Evolutionary conservation across 1,284 basidiomycete genomes (phyloP).

Genomic region (Xerocomus nothofagi): DNA sequence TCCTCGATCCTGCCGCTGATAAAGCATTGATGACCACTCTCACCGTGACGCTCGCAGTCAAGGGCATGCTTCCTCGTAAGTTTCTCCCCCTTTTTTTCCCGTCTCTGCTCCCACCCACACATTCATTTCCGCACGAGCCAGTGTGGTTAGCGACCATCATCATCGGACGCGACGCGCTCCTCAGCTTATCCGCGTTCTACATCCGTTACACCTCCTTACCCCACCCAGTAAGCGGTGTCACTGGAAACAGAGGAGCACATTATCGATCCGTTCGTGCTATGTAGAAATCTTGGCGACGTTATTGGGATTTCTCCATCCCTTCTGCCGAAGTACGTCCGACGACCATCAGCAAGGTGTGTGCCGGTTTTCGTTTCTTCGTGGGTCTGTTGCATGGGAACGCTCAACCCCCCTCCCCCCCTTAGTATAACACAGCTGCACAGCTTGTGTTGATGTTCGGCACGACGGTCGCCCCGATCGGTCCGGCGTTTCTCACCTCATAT

Average conservation of each 20-base stretch:
- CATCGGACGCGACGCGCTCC: slow-evolving; percentile 84
- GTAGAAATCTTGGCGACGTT: slow-evolving; percentile 88
- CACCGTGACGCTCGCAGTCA: slow-evolving; percentile 82
- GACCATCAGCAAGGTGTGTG: slow-evolving; percentile 78
- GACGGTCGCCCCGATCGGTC: slow-evolving; percentile 81
- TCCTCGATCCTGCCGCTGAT: slow-evolving; percentile 97
- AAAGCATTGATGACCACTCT: slow-evolving; percentile 96
- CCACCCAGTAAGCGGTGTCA: slow-evolving; percentile 61
- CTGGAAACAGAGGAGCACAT: background rate
- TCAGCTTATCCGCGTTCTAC: slow-evolving; percentile 91
- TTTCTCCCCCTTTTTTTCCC: slow-evolving; percentile 10
- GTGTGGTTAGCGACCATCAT: slow-evolving; percentile 86
- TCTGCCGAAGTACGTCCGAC: slow-evolving; percentile 94
- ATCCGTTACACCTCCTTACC: slow-evolving; percentile 91
- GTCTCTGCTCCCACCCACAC: background rate
- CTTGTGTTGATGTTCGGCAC: slow-evolving; percentile 87
- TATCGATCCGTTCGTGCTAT: slow-evolving; percentile 2
- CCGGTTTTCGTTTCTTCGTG: background rate
- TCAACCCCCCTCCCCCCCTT: too few species aligned
- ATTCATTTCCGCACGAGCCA: slow-evolving; percentile 35
- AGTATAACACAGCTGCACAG: slow-evolving; percentile 94
- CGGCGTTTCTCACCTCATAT: slow-evolving; percentile 55
- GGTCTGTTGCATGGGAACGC: background rate
- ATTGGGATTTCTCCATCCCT: slow-evolving; percentile 95
- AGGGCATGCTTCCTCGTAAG: slow-evolving; percentile 82